Conservation (phyloP, 768 basidiomycete genomes). For the Naganishia randhawae region DNA sequence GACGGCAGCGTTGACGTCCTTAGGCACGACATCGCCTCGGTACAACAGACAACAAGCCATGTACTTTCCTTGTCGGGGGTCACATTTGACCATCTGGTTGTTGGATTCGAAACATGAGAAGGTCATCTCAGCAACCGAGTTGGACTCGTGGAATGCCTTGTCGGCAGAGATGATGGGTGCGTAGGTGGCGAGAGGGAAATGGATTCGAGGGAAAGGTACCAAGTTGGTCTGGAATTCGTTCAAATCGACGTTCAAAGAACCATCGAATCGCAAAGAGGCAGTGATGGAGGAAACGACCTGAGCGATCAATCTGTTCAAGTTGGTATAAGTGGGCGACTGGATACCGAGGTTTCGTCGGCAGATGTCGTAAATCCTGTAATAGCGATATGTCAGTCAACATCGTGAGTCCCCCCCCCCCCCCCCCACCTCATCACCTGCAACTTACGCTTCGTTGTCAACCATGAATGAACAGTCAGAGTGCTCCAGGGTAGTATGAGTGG, state of each 20-base stretch:
- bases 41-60: slow-evolving; percentile 89
- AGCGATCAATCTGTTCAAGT: slow-evolving; percentile 93
- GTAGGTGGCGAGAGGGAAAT: slow-evolving; percentile 95
- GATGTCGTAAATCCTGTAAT: slow-evolving; percentile 82
- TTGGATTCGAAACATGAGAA: slow-evolving; percentile 95
- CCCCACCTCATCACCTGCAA: background rate
- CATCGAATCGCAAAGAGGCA: slow-evolving; percentile 93
- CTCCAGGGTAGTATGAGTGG: slow-evolving; percentile 97
- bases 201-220: slow-evolving; percentile 98
- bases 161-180: slow-evolving; percentile 87
- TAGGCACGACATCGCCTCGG: slow-evolving; percentile 94
- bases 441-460: slow-evolving; percentile 90
- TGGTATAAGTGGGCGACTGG: slow-evolving; percentile 78
- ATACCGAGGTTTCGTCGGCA: slow-evolving; percentile 94
- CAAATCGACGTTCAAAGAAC: slow-evolving; percentile 92
- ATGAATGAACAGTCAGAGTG: slow-evolving; percentile 99
- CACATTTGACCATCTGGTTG: slow-evolving; percentile 96
- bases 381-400: background rate
- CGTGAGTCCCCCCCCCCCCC: background rate
- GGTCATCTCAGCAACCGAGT: slow-evolving; percentile 97
- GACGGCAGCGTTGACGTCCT: slow-evolving; percentile 90
- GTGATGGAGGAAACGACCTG: slow-evolving; percentile 98
- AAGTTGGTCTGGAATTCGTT: slow-evolving; percentile 99
- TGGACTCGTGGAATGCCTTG: slow-evolving; percentile 93
- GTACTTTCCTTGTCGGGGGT: slow-evolving; percentile 97